Conservation (phyloP, 768 basidiomycete genomes). For the Phanerochaete sordida region DNA sequence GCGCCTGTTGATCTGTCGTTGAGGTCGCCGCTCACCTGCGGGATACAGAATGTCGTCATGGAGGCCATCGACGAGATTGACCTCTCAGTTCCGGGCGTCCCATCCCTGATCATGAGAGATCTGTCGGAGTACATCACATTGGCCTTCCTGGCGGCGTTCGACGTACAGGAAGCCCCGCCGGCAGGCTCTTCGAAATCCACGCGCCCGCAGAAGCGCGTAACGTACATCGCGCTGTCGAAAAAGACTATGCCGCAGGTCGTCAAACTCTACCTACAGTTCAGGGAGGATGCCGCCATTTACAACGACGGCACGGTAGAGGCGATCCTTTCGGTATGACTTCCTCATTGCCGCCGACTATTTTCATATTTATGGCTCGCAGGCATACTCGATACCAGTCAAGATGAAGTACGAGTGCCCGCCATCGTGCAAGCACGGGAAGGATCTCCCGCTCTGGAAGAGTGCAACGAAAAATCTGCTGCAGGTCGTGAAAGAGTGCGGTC, state of each 20-base stretch:
- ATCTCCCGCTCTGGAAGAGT: conserved; percentile 90
- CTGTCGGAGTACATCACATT: conserved; percentile 60
- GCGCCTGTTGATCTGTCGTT: conserved; percentile 12
- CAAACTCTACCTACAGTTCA: conserved; percentile 70
- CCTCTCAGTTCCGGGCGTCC: conserved; percentile 52
- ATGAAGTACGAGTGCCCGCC: conserved; percentile 96
- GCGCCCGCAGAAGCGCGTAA: conserved; percentile 60
- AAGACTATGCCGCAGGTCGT: conserved; percentile 82
- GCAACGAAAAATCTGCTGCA: conserved; percentile 79
- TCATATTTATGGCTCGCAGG: conserved; percentile 47
- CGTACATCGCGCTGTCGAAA: conserved; percentile 89
- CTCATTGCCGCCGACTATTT: no score
- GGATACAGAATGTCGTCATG: conserved; percentile 61
- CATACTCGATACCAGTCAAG: conserved; percentile 88
- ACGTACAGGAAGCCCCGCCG: conserved; percentile 31
- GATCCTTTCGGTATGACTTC: conserved; percentile 61
- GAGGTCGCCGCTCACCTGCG: neutral
- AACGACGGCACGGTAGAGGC: conserved; percentile 81
- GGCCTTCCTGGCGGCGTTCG: conserved; percentile 82
- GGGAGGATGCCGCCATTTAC: conserved; percentile 59
- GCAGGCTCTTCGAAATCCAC: conserved; percentile 31
- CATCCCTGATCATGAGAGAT: conserved; percentile 78
- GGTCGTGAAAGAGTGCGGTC: conserved; percentile 64
- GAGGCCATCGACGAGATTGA: conserved; percentile 69
- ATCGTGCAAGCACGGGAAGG: conserved; percentile 81